Base-by-base conservation (phyloP, 129 eudicot genomes). In the Chrysanthemum lavandulifolium region DNA sequence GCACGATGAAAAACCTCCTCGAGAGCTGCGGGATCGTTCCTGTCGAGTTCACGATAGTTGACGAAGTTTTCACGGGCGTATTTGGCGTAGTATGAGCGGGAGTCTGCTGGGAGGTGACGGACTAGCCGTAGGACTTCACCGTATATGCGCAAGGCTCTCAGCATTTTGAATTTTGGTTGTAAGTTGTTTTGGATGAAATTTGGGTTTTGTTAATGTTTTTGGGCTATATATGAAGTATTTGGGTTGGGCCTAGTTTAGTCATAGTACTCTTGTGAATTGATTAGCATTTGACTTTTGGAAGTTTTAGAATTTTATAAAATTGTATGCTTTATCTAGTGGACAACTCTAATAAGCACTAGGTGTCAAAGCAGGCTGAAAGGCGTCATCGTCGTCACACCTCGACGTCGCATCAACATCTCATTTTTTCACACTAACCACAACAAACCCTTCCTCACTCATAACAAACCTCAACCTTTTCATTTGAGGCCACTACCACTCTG, bases 1-100 rank as follows among this genome's bases (percentile, higher is more conserved):
- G 98, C 81, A 10, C 96, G 95, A 48, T 43, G 74, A 58, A 92
- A 85, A 75, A 89, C 95, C n/a, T 89, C 98, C 27, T 82, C 16
- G 23, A 92, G 71, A 60, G 89, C 83, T 43, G 72, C 31, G 50
- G 87, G 53, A 52, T 92, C 98, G 15, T 78, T 66, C 27, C 78
- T 61, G 43, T 87, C 98, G 10, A 89, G 80, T n/a, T 89, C 87
- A 60, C 95, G 65, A 80, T 87, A 92, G 36, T 92, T 92, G 84
- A 92, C 98, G 82, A 89, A 89, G 83, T 92, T 89, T 79, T 92
- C 96, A 2, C 98, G 90, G 54, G 90, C 91, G 80, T 87, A 89
- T 80, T 89, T 92, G 77, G 98, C 91, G 86, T 92, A 92, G 79
- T 89, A 92, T 10, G 84, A 84, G 69, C 95, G 72, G 11, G 95